Evolutionary conservation across 495 filamentous ascomycete genomes (phyloP).

Genomic region (Hypomontagnella submonticulosa): DNA sequence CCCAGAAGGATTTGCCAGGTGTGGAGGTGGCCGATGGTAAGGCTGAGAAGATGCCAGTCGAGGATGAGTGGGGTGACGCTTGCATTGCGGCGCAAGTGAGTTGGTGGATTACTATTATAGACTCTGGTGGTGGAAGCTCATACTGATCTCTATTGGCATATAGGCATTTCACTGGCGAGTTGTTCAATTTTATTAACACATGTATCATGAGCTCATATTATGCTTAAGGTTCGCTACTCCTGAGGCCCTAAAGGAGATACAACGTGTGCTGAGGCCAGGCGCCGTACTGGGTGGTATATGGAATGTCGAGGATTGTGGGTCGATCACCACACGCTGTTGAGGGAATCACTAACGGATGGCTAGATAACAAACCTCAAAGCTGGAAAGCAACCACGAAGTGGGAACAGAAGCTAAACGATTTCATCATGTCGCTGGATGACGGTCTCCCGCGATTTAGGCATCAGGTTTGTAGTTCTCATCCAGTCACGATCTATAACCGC

Average conservation of each 20-base stretch:
- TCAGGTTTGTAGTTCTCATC: constrained; percentile 31
- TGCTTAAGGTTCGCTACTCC: constrained; percentile 67
- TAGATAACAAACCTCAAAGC: constrained; percentile 62
- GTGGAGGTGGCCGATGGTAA: constrained; percentile 65
- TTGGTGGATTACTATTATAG: constrained; percentile 12
- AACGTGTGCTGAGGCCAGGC: constrained; percentile 64
- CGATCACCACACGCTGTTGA: constrained; percentile 14
- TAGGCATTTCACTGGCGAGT: constrained; percentile 70
- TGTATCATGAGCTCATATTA: constrained; percentile 3
- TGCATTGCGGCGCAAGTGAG: constrained; percentile 72
- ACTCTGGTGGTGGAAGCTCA: constrained; percentile 14
- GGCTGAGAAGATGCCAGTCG: constrained; percentile 63
- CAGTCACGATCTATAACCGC: neutral
- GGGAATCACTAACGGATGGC: constrained; percentile 5
- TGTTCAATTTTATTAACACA: neutral
- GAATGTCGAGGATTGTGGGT: constrained; percentile 73
- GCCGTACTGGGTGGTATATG: constrained; percentile 70
- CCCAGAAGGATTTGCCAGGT: constrained; percentile 60
- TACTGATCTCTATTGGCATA: neutral
- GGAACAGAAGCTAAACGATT: constrained; percentile 65
- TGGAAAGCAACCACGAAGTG: constrained; percentile 61
- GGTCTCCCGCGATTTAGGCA: constrained; percentile 65
- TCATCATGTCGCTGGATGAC: constrained; percentile 62
- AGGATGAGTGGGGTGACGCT: constrained; percentile 68
- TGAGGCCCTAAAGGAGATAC: constrained; percentile 66